Percentiles rank a stretch among this genome's conserved stretches.
Conservation (phyloP, 768 basidiomycete genomes). For the Leucosporidium scottii region DNA sequence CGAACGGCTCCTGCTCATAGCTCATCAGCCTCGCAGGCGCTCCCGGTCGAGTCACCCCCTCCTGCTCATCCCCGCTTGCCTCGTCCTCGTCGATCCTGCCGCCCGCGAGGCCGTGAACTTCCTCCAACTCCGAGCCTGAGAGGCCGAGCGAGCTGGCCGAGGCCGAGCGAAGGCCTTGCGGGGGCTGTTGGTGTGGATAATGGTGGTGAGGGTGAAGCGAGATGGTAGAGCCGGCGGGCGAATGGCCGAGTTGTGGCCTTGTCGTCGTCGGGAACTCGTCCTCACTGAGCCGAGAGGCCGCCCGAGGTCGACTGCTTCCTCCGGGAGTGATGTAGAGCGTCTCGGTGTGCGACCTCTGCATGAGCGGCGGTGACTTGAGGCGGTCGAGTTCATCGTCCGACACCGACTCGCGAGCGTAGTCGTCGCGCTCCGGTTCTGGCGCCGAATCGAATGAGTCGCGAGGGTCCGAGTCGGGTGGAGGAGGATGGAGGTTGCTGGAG, state of each 20-base stretch:
- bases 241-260: not conserved
- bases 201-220: no score
- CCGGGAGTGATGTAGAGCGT: not conserved
- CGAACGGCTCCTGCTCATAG: no score
- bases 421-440: constrained; percentile 8
- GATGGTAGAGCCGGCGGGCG: not conserved
- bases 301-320: not conserved
- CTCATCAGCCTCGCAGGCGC: not conserved
- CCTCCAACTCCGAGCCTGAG: not conserved
- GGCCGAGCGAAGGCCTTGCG: not conserved
- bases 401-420: constrained; percentile 2
- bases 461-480: constrained; percentile 4
- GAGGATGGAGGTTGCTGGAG: not conserved
- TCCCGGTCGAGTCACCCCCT: not conserved
- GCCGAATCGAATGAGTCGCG: constrained; percentile 28
- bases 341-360: constrained; percentile 27
- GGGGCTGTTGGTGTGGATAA: not conserved
- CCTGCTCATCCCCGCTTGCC: not conserved
- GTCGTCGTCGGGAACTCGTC: constrained; percentile 14
- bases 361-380: constrained; percentile 10
- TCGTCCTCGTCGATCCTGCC: not conserved
- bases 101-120: not conserved
- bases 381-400: constrained; percentile 33
- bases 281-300: not conserved
- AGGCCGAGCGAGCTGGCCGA: not conserved